A percentile compares a stretch with the other conserved stretches of the same genome.
Conservation (phyloP, 768 basidiomycete species). For the Kwoniella dejecticola region DNA sequence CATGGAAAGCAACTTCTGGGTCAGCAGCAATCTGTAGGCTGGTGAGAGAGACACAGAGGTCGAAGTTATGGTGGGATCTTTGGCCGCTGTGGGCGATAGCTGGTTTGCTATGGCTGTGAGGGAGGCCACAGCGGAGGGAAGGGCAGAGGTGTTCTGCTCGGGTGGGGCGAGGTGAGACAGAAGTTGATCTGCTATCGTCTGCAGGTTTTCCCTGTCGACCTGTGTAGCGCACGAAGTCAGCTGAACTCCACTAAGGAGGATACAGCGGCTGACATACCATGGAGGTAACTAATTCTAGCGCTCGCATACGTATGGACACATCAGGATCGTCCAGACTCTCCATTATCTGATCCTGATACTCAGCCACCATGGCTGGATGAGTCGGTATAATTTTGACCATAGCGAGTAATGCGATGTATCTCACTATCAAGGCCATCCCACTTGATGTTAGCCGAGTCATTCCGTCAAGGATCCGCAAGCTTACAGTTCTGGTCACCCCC, state of each 20-base stretch:
- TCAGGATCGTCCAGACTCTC: slow-evolving; percentile 88
- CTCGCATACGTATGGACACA: slow-evolving; percentile 92
- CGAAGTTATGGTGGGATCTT: slow-evolving; percentile 59
- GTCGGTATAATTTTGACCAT: slow-evolving; percentile 94
- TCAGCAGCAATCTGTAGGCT: slow-evolving; percentile 80
- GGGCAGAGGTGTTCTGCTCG: slow-evolving; percentile 58
- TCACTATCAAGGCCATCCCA: too few relatives aligned
- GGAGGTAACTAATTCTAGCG: slow-evolving; percentile 86
- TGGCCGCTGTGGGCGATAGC: slow-evolving; percentile 19
- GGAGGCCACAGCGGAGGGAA: slow-evolving; percentile 40
- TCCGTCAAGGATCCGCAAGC: too few relatives aligned
- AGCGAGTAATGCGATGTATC: slow-evolving; percentile 93
- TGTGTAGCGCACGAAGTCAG: slow-evolving; percentile 54
- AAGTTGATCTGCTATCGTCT: slow-evolving; percentile 85
- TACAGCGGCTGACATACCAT: slow-evolving; percentile 66
- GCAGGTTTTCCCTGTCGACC: slow-evolving; percentile 81
- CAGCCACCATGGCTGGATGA: slow-evolving; percentile 82
- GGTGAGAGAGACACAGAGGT: slow-evolving; percentile 64
- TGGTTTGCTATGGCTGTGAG: slow-evolving; percentile 63
- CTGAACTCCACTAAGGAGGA: background rate
- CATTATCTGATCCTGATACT: slow-evolving; percentile 89
- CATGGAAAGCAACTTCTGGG: slow-evolving; percentile 80
- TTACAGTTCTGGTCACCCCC: slow-evolving; percentile 82
- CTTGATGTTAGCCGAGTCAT: too few relatives aligned
- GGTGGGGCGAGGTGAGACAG: slow-evolving; percentile 77